Evolutionary conservation across 352 stramenopile genomes (phyloP), one percentile per base, ranked within the genome.

Genomic region (Pythium phragmitis): DNA sequence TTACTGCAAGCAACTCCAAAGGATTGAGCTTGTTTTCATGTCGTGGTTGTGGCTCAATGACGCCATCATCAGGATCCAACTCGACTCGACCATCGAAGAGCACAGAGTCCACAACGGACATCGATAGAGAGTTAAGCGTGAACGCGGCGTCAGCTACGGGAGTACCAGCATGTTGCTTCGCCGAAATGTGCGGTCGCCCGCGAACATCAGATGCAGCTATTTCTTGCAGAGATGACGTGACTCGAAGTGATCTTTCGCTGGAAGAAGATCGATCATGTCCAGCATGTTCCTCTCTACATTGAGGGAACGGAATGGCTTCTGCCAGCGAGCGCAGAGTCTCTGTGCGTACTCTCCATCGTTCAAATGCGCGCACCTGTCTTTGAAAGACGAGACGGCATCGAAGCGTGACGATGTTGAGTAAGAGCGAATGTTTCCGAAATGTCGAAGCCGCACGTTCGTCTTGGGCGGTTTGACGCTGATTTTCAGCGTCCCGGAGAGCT

Each of bases 391-490:
- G 69, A 9, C 74, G 75, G 1, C 63, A 65, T 17, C 64, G 65
- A 19, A 76, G 72, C 9, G 57, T 67, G 23, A 79, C 36, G 17
- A 89, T 5, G 52, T 81, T 85, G 48, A 78, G 63, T 16, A 88
- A 36, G 14, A 72, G 23, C 7, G 50, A 55, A 16, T 76, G 75
- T 33, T 57, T 75, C 21, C 46, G 67, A n/a, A 74, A 17, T 0
- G 53, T 42, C 33, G 67, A 43, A 3, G 39, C 48, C 19, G 49
- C 19, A 4, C 49, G 19, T 4, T 68, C 63, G 14, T 73, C 64
- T 17, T 65, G 33, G 3, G 19, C 21, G 8, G 57, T 41, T 39
- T 70, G 63, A n/a, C 63, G 48, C 21, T 70, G 63, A 42, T 70
- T 70, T 26, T 62, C 63, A 52, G 53, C 47, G 48, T 28, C 16